Conservation (phyloP, 345 rosid genomes). For the Zanthoxylum bungeanum region DNA sequence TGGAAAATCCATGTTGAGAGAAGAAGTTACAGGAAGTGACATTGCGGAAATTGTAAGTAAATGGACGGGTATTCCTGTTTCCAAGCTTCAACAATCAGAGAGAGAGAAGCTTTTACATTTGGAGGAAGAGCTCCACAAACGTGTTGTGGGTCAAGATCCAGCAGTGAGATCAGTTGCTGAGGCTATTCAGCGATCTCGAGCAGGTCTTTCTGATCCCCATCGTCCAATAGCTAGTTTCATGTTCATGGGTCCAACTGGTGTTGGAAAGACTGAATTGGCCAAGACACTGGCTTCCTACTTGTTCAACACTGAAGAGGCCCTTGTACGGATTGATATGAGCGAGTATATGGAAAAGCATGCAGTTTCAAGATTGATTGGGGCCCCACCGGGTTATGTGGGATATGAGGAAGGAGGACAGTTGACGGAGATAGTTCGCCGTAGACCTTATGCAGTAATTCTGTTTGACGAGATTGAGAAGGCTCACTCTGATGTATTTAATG, state of each 20-base stretch:
- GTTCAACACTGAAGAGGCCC: conserved; percentile 96
- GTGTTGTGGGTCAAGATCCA: conserved; percentile 94
- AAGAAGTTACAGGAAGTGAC: conserved; percentile 91
- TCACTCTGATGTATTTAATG: conserved; percentile 87
- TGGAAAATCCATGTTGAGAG: conserved; percentile 96
- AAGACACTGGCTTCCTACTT: conserved; percentile 89
- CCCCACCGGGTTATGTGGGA: conserved; percentile 98
- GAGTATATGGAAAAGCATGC: conserved; percentile 99
- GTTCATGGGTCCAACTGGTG: conserved; percentile 99
- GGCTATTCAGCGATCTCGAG: conserved; percentile 97
- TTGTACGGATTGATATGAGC: conserved; percentile 96
- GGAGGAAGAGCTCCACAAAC: conserved; percentile 90
- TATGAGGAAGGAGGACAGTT: conserved; percentile 98
- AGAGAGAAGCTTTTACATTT: conserved; percentile 80
- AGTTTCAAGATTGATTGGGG: conserved; percentile 94
- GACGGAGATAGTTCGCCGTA: conserved; percentile 85
- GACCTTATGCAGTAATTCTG: conserved; percentile 95
- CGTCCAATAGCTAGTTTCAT: conserved; percentile 98
- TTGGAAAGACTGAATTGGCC: conserved; percentile 96
- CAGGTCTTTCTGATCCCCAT: conserved; percentile 94
- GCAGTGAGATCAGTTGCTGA: conserved; percentile 95
- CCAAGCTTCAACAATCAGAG: conserved; percentile 95
- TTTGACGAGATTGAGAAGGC: conserved; percentile 99
- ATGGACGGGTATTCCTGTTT: conserved; percentile 98
- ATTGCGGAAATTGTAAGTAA: conserved; percentile 94